phyloP scores from a whole-genome alignment of 2,329 filamentous ascomycete species.

The Penicillium sp. region DNA sequence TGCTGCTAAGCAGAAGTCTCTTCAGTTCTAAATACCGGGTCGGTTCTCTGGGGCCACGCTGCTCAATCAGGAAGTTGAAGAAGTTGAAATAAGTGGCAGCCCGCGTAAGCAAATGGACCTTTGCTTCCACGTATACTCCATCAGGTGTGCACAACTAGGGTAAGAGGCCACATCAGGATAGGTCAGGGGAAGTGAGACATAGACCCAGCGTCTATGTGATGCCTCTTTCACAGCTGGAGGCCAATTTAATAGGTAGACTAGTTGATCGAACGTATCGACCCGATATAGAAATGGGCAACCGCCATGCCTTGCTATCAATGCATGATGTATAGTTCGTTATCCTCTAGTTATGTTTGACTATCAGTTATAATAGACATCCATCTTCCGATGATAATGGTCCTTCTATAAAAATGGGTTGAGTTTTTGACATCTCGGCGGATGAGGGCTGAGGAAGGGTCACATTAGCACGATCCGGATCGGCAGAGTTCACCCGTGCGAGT shows the following conservation, averaged over 20 bases:
- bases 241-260: neutral
- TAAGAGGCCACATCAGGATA: conserved; percentile 5
- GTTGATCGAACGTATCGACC: conserved; percentile 10
- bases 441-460: neutral
- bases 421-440: neutral
- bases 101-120: conserved; percentile 12
- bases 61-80: conserved; percentile 10
- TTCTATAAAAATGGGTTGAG: neutral
- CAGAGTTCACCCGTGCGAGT: neutral
- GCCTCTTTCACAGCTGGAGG: neutral
- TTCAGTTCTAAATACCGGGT: neutral
- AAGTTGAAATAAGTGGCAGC: conserved; percentile 6
- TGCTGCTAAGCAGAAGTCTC: conserved; percentile 10
- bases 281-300: neutral
- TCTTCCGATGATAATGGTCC: neutral
- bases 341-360: neutral
- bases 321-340: neutral
- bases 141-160: conserved; percentile 5
- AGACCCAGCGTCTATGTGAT: conserved; percentile 8
- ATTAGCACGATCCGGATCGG: conserved; percentile 1
- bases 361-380: too few species aligned
- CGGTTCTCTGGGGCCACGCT: conserved; percentile 1
- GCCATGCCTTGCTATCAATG: too few species aligned
- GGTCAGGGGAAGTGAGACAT: conserved; percentile 26
- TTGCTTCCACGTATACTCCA: conserved; percentile 6